Evolutionary conservation across 2,329 filamentous ascomycete species (phyloP).

Genomic region (Thielaviopsis populi): DNA sequence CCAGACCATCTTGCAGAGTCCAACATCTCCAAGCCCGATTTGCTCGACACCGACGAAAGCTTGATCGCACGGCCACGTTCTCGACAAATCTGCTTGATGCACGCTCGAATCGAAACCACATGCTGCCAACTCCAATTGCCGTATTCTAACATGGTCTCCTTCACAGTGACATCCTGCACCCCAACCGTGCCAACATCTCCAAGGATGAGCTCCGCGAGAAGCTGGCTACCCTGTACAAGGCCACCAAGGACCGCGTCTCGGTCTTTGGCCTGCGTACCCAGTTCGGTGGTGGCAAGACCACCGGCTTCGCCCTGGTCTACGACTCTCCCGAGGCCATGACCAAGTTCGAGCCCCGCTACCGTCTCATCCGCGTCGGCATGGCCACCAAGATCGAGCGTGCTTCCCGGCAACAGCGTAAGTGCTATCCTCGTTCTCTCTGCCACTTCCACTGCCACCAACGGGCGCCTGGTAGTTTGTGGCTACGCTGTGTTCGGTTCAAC

Average conservation of each 20-base stretch:
- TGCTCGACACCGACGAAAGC: not conserved
- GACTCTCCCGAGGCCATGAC: slow-evolving; percentile 96
- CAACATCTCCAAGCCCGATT: not conserved
- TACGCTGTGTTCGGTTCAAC: not conserved
- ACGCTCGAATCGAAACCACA: not conserved
- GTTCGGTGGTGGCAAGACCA: slow-evolving; percentile 99
- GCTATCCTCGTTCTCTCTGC: slow-evolving; percentile 18
- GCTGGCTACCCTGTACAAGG: slow-evolving; percentile 93
- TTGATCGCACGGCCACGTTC: not conserved
- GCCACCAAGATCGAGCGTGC: slow-evolving; percentile 94
- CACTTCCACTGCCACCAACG: slow-evolving; percentile 12
- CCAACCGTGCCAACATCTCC: slow-evolving; percentile 93
- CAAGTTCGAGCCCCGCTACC: slow-evolving; percentile 99
- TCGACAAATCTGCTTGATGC: not conserved
- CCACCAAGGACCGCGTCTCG: slow-evolving; percentile 90
- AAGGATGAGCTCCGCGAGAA: slow-evolving; percentile 97
- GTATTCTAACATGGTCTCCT: slow-evolving; percentile 19
- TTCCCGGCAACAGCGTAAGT: slow-evolving; percentile 97
- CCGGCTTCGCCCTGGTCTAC: slow-evolving; percentile 97
- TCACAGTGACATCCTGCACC: slow-evolving; percentile 94
- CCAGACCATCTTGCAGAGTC: not conserved
- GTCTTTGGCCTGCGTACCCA: slow-evolving; percentile 98
- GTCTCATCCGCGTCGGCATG: slow-evolving; percentile 83
- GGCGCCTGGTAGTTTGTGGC: slow-evolving; percentile 4
- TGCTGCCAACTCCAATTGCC: not conserved